Evolutionary conservation across 257 asterid genomes (phyloP).

Genomic region (Fraxinus cuspidata): DNA sequence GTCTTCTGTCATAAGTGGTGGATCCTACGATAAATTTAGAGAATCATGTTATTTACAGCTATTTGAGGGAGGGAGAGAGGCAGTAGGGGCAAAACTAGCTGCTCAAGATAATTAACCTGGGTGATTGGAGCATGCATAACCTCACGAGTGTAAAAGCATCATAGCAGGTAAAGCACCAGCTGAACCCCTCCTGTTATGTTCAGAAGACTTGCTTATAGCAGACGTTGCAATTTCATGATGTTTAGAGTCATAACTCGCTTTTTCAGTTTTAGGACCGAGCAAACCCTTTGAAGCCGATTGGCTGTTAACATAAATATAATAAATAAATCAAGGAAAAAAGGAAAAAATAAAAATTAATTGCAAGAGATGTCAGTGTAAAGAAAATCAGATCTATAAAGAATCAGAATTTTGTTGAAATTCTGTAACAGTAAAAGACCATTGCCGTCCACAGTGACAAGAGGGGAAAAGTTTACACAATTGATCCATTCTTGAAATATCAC

Average conservation of each 20-base stretch:
- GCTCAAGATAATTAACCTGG: constrained; percentile 56
- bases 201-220: constrained; percentile 36
- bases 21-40: constrained; percentile 53
- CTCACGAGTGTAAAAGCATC: constrained; percentile 82
- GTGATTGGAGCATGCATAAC: constrained; percentile 75
- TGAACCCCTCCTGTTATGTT: constrained; percentile 57
- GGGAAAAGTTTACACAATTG: background rate
- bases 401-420: background rate
- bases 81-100: constrained; percentile 24
- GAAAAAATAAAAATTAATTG: background rate
- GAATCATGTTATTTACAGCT: constrained; percentile 12
- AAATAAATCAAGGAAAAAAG: background rate
- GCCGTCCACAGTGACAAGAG: background rate
- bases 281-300: constrained; percentile 28
- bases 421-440: background rate
- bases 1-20: constrained; percentile 95
- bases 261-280: constrained; percentile 20
- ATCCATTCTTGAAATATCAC: background rate
- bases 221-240: constrained; percentile 28
- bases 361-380: background rate
- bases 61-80: background rate
- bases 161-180: constrained; percentile 55
- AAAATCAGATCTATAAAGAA: background rate
- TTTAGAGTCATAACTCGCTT: constrained; percentile 24
- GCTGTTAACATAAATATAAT: constrained; percentile 26